A percentile compares a stretch with the other conserved stretches of the same genome.
These are phyloP conservation scores for Penicillium sp. DNA, from an alignment of 2,329 filamentous ascomycete genomes.

Conservation along the genomic window DNA sequence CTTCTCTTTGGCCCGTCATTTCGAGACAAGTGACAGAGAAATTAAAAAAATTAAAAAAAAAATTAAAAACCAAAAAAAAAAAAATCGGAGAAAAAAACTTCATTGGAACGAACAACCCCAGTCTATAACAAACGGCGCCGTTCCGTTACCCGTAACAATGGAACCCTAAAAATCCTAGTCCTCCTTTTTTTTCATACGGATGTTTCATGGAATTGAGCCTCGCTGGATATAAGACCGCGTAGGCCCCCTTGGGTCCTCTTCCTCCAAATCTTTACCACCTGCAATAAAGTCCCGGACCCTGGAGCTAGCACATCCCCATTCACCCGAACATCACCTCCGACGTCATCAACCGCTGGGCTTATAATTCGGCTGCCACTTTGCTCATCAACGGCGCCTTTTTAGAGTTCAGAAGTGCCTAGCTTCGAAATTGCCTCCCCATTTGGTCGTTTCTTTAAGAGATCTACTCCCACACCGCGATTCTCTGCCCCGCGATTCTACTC, in stretches of 20 bases:
- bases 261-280: constrained; percentile 4
- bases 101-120: constrained; percentile 14
- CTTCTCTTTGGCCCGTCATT: background rate
- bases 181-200: constrained; percentile 18
- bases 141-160: constrained; percentile 19
- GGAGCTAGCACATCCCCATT: background rate
- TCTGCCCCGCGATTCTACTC: background rate
- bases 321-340: constrained; percentile 6
- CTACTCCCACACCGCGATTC: background rate
- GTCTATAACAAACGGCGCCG: constrained; percentile 18
- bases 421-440: constrained; percentile 7
- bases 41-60: constrained; percentile 2
- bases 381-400: constrained; percentile 8
- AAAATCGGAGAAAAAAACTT: constrained; percentile 2
- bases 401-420: constrained; percentile 11
- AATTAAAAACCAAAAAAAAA: background rate
- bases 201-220: constrained; percentile 14
- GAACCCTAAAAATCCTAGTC: constrained; percentile 23
- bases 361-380: background rate
- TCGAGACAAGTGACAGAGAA: background rate
- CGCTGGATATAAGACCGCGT: constrained; percentile 26
- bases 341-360: constrained; percentile 10
- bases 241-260: constrained; percentile 13
- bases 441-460: constrained; percentile 5
- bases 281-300: background rate